Percentiles rank a stretch among this genome's conserved stretches.
These are phyloP conservation scores for Phytopythium helicoides DNA, from an alignment of 352 stramenopile species.

Conservation along the genomic window DNA sequence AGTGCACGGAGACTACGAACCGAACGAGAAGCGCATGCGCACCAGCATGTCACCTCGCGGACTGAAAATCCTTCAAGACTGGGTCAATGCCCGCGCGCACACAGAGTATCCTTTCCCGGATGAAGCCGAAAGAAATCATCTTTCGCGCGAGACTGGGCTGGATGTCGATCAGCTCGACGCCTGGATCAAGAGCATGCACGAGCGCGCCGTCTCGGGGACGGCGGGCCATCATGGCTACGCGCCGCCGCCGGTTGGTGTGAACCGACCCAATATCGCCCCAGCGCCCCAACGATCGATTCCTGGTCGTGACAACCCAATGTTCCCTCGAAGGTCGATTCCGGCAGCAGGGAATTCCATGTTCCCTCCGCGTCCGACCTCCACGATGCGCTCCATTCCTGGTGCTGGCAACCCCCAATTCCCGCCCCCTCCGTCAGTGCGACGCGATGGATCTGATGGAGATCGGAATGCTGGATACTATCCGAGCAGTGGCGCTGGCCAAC, in stretches of 20 bases:
- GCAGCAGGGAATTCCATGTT: constrained; percentile 24
- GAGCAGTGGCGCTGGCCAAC: background rate
- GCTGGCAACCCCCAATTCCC: constrained; percentile 61
- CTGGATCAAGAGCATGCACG: constrained; percentile 82
- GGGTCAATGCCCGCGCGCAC: constrained; percentile 58
- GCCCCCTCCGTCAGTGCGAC: constrained; percentile 44
- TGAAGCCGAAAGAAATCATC: constrained; percentile 70
- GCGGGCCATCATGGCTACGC: constrained; percentile 9
- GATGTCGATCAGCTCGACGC: constrained; percentile 80
- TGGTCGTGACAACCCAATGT: background rate
- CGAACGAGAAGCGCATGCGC: constrained; percentile 45
- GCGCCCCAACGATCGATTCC: background rate
- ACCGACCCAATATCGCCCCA: background rate
- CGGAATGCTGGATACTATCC: constrained; percentile 1
- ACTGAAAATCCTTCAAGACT: constrained; percentile 78
- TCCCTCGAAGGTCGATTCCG: constrained; percentile 41
- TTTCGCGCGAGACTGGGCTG: constrained; percentile 69
- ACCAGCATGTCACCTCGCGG: constrained; percentile 54
- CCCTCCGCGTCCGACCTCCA: constrained; percentile 1
- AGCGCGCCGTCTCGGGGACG: constrained; percentile 35
- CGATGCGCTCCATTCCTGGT: constrained; percentile 52
- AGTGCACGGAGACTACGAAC: constrained; percentile 6
- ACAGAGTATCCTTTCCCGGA: constrained; percentile 64
- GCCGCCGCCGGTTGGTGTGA: background rate
- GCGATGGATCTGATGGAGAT: constrained; percentile 21